A percentile compares a stretch with the other conserved stretches of the same genome.
Conservation (phyloP, 2,329 filamentous ascomycete species). For the Emergomyces pasteurianus region DNA sequence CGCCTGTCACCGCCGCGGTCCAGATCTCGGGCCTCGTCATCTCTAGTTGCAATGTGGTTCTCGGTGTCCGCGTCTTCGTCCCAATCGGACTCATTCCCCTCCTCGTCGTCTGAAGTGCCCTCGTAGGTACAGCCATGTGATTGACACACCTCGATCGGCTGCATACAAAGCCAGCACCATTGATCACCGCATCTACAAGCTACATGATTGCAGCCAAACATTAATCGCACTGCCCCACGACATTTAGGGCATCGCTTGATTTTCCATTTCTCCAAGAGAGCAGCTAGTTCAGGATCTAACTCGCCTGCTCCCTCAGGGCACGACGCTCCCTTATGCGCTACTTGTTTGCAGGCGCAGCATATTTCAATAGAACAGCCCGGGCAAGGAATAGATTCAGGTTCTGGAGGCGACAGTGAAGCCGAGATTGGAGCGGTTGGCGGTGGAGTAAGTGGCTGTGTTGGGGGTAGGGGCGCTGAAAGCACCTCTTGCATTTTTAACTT, state of each 20-base stretch:
- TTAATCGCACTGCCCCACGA: conserved; percentile 34
- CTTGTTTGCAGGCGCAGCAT: conserved; percentile 34
- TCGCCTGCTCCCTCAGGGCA: conserved; percentile 27
- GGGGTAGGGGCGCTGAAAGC: not conserved
- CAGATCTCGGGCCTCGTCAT: conserved; percentile 10
- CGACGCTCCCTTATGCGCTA: conserved; percentile 23
- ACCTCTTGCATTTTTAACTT: not conserved
- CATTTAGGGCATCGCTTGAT: conserved; percentile 42
- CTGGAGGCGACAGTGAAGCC: not conserved
- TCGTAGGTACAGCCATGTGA: conserved; percentile 8
- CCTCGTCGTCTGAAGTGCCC: conserved; percentile 10
- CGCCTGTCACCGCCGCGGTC: conserved; percentile 5
- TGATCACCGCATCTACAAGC: conserved; percentile 39
- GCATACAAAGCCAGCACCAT: conserved; percentile 38
- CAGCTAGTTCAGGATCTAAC: conserved; percentile 22
- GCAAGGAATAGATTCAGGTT: conserved; percentile 24
- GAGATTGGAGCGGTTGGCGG: conserved; percentile 11
- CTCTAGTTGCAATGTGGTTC: not conserved
- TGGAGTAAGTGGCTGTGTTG: conserved; percentile 5
- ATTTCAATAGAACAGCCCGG: conserved; percentile 33
- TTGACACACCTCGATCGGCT: conserved; percentile 22
- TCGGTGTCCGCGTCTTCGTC: conserved; percentile 4
- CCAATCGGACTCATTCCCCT: conserved; percentile 9
- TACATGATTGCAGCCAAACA: conserved; percentile 40
- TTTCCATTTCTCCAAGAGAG: conserved; percentile 31